phyloP scores from a whole-genome alignment of 1,284 basidiomycete species.

The Mycosarcoma mackinlayi region DNA sequence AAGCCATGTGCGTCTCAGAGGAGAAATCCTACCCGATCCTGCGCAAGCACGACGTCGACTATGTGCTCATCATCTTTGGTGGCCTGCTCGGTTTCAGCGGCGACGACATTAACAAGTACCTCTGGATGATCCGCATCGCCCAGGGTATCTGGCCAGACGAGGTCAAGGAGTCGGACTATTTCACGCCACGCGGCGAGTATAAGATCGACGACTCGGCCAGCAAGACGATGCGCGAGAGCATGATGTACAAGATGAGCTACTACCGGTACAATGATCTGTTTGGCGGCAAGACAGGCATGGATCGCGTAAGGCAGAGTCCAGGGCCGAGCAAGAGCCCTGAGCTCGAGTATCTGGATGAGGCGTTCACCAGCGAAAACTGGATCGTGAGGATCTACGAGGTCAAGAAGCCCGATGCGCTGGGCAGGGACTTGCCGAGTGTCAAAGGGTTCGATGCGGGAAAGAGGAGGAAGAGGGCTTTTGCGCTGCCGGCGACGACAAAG shows the following conservation, averaged over 20 bases:
- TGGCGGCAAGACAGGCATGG: conserved; percentile 69
- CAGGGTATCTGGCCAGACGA: conserved; percentile 99
- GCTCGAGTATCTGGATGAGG: conserved; percentile 65
- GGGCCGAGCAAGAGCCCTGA: conserved; percentile 53
- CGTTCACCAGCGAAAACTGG: conserved; percentile 67
- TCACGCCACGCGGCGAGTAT: conserved; percentile 93
- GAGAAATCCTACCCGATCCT: conserved; percentile 97
- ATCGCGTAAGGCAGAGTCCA: conserved; percentile 55
- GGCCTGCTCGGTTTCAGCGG: conserved; percentile 96
- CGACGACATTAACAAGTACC: conserved; percentile 99
- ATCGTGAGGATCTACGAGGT: conserved; percentile 87
- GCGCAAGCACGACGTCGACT: conserved; percentile 96
- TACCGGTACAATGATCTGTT: conserved; percentile 67
- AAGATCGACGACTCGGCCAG: conserved; percentile 88
- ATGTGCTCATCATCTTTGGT: conserved; percentile 97
- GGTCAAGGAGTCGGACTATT: conserved; percentile 93
- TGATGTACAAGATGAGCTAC: conserved; percentile 76
- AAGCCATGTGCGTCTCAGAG: conserved; percentile 91
- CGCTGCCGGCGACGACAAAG: conserved; percentile 6
- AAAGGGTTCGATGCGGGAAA: conserved; percentile 87
- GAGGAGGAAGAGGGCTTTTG: conserved; percentile 74
- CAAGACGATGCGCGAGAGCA: conserved; percentile 89
- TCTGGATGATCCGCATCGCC: conserved; percentile 86
- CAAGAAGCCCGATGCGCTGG: conserved; percentile 91
- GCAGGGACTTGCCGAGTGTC: conserved; percentile 77